A percentile compares a stretch with the other conserved stretches of the same genome.
Evolutionary conservation across 192 early-diverging fungal genomes (phyloP).

Genomic region (Gryganskiella cystojenkinii): DNA sequence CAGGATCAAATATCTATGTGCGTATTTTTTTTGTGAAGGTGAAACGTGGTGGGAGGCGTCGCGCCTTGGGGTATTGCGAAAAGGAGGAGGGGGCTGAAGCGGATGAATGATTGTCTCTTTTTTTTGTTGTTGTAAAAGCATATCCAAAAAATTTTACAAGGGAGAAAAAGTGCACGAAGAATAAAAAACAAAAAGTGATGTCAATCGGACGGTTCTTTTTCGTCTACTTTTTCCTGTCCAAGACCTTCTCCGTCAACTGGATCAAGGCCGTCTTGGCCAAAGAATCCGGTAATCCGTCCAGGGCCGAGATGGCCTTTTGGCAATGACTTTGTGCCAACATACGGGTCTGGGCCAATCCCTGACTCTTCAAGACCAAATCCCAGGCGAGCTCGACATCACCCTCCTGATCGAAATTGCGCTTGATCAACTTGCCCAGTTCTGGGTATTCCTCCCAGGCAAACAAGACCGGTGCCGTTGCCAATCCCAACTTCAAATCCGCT

Average conservation of each 20-base stretch:
- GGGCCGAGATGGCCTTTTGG: conserved; percentile 75
- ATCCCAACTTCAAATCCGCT: conserved; percentile 88
- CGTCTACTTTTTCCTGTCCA: conserved; percentile 81
- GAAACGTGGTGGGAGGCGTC: neutral
- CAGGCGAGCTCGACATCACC: conserved; percentile 86
- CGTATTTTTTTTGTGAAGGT: no score
- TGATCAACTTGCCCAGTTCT: conserved; percentile 84
- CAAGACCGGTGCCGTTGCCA: conserved; percentile 94
- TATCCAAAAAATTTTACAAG: no score
- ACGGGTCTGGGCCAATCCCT: conserved; percentile 83
- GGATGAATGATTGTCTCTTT: neutral
- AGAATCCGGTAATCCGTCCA: conserved; percentile 75
- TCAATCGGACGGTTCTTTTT: neutral
- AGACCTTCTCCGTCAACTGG: conserved; percentile 81
- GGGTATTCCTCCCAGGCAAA: conserved; percentile 92
- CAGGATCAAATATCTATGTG: no score
- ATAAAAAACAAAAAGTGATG: neutral
- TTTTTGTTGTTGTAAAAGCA: no score
- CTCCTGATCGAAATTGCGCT: conserved; percentile 81
- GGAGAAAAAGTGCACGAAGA: neutral
- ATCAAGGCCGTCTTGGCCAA: conserved; percentile 83
- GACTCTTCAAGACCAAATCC: conserved; percentile 79
- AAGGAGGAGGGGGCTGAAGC: neutral
- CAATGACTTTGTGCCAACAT: conserved; percentile 80
- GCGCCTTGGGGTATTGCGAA: neutral